Evolutionary conservation across 2,329 filamentous ascomycete species (phyloP), one percentile per base, ranked within the genome.

Genomic region (Alternaria novae-zelandiae): DNA sequence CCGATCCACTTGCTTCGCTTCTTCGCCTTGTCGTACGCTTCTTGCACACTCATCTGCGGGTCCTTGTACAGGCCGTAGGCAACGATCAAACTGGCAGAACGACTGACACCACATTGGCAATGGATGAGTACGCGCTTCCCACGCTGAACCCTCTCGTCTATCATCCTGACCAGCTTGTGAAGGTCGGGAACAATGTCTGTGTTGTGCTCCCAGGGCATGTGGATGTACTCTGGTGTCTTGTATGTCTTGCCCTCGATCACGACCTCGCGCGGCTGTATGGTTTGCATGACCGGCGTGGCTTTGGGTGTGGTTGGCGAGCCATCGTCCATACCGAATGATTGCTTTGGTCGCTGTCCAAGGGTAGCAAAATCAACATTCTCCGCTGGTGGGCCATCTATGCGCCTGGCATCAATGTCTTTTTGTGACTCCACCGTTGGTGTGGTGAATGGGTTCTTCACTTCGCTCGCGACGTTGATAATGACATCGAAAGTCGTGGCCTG

Each of bases 161-260:
- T 94, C 5, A 86, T 86, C 76, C 93, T 90, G 72, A 93, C 94
- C 13, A 96, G 84, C 50, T 83, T 84, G 84, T 92, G 89, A 20
- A 96, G 82, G 76, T 96, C 92, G 6, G 88, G 87, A 2, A 92
- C 89, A 69, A 96, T 95, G 63, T 96, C 91, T 0, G 92, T 95
- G 79, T 95, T 94, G 81, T 96, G 92, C 65, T 96, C 92, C 92
- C 92, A 96, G 2, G 89, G 90, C 72, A 96, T 90, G 76, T 96
- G 92, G 15, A 96, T 92, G 72, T 96, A 96, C 77, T 96, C 92
- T 1, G 92, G 92, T 49, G 83, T 86, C 41, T 78, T 79, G 50
- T 70, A 69, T 7, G 64, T 66, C 51, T 73, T 73, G 54, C 72
- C 73, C 23, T 75, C 67, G 15, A 75, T 67, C 11, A 70, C 57